Base-by-base conservation (phyloP, 257 asterid species). In the Solanum corneliomulleri region DNA sequence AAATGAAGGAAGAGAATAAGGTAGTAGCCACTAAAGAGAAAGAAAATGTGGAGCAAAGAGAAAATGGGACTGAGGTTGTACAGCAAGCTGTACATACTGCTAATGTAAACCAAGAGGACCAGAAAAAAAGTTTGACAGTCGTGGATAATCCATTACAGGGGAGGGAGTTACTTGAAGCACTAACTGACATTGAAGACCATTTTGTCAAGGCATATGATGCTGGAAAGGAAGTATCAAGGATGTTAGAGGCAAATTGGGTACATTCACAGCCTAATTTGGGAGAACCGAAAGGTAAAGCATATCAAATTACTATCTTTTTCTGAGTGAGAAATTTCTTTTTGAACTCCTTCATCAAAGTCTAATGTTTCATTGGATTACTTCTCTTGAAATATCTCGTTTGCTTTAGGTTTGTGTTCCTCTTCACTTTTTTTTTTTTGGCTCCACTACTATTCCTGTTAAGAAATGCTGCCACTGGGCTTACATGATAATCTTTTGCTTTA, bases 191-290 rank as follows among this genome's bases (percentile, higher is more conserved):
- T 84, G 98, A 94, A 88, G 99, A 95, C 77, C 94, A 94, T 87
- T 97, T 97, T 86, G 31, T 91, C 1, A 90, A 94, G 87, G 99
- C 98, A 89, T 94, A 91, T 92, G 98, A 95, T 90, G 92, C 98
- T 89, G 99, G 98, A 7, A 97, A 95, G 71, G 97, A 94, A 60
- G 95, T 97, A 78, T 92, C 98, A 31, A 95, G 95, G 90, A 95
- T 97, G 99, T 87, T 97, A 84, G 99, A 95, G 91, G 95, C 95
- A 68, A 94, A 94, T 84, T 92, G 95, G 93, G 95, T 95, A 74
- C 98, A 92, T 87, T 88, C 94, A 90, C 98, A 93, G 92, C 93
- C 98, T 29, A 94, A 95, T 92, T 84, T 96, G 76, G 97, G 95
- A 85, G 98, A 95, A 90, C 91, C 96, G 9, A 97, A 94, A 93